Base-by-base conservation (phyloP, 192 early-diverging fungal genomes). In the Backusella westeae region DNA sequence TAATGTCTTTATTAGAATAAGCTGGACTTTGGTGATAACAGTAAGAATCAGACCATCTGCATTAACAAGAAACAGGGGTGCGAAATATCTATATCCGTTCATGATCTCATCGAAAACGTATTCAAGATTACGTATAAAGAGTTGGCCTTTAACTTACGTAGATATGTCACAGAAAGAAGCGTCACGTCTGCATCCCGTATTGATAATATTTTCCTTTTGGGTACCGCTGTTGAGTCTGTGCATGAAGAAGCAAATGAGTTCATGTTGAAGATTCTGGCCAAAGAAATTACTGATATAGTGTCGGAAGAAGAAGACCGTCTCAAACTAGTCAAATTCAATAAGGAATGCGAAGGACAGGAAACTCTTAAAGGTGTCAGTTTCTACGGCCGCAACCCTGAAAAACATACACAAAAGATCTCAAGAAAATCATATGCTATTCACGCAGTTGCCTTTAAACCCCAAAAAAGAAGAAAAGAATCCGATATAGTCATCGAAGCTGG, bases 131-230 rank as follows among this genome's bases (percentile, higher is more conserved):
- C 70, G 5, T 29, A 44, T 19, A 71, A 71, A 34, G 41, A 71
- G 9, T 9, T 71, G 3, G 70, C 44, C 1, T 44, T 29, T 2
- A 44, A 71, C 6, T 46, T 71, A 19, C 26, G 42, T 32, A 36
- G 70, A 46, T 71, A 41, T 1, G 14, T 44, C 6, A 71, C 42
- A 3, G 39, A 71, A 49, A 49, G n/a, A 36, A 23, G 17, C 6
- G 34, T 71, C 23, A 46, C 7, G 8, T 44, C 41, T 21, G 6
- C 21, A 41, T 49, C 32, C 15, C 26, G 44, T 19, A 44, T 71
- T 34, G 44, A 71, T 1, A 49, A 49, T 21, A 71, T 71, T 29
- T 71, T 49, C 42, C 42, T 71, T 46, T 34, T 41, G n/a, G 70
- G 70, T 29, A 46, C 41, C 0, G 41, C 42, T 10, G 41, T 71